Base-by-base conservation (phyloP, 2,329 filamentous ascomycete species). In the Fusarium napiforme region DNA sequence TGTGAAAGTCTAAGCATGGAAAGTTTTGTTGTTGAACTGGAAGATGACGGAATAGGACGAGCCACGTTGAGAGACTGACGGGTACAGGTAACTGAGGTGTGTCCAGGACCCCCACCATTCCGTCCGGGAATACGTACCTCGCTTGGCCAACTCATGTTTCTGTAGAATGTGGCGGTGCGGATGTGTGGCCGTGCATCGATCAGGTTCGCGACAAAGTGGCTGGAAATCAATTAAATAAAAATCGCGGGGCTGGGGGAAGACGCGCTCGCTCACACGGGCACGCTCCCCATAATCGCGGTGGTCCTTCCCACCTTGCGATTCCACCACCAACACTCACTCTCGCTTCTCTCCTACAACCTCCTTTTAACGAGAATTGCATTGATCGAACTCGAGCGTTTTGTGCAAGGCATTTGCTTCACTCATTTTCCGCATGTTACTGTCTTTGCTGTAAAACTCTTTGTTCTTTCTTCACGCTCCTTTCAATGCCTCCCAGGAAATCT, bases 241-340 rank as follows among this genome's bases (percentile, higher is more conserved):
- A 69, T 75, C 76, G 77, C 75, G 78, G 77, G 77, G 78, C 77
- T 79, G 78, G 77, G 50, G 50, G 59, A 64, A 57, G 46, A 49
- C 60, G 65, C 64, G 71, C 59, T 46, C 57, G 60, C 56, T 46
- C 37, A 36, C 55, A 37, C 36, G 36, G 36, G 36, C 36, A 37
- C 47, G 42, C 56, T 46, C 61, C 42, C 58, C 37, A 42, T 49
- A 68, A 43, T 69, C 72, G 68, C 68, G 72, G 67, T 74, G 67
- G 71, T 74, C 62, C 67, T 60, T 73, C 58, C 62, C 42, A 67
- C 65, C 49, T 56, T 59, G 43, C 46, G 68, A 62, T 60, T 55
- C 46, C 11, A 42, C 23, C 10, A 30, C 50, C 50, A 30, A 52
- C 28, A 46, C 32, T 21, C 42, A 49, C 28, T 21, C 42, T 46